A percentile compares a stretch with the other conserved stretches of the same genome.
Conservation (phyloP, 371 early-diverging fungal genomes). For the Chytridium lagenaria region DNA sequence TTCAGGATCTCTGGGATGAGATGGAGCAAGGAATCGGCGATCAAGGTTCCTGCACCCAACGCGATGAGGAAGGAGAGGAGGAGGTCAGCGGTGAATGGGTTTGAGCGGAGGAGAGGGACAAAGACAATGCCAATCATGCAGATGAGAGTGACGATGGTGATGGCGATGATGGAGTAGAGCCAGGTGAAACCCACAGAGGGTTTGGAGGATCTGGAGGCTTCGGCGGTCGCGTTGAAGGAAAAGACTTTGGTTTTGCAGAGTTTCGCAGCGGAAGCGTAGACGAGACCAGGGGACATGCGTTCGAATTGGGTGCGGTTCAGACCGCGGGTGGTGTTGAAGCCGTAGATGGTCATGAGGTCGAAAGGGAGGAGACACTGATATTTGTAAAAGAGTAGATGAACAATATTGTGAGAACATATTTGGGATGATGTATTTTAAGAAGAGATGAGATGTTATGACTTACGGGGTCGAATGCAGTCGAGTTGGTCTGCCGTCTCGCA, state of each 20-base stretch:
- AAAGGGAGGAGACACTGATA: slow-evolving; percentile 15
- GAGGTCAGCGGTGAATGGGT: neutral
- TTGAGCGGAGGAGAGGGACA: neutral
- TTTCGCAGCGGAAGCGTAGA: slow-evolving; percentile 14
- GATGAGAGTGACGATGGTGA: slow-evolving; percentile 12
- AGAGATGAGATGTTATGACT: neutral
- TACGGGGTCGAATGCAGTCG: slow-evolving; percentile 3
- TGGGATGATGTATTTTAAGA: too few relatives aligned
- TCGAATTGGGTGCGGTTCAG: slow-evolving; percentile 4
- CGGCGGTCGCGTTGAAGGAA: neutral
- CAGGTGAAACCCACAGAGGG: neutral
- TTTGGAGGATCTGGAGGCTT: neutral
- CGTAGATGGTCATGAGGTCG: slow-evolving; percentile 19
- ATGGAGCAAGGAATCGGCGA: neutral
- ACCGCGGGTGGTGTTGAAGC: neutral
- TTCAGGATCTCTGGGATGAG: slow-evolving; percentile 10
- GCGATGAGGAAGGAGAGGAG: neutral
- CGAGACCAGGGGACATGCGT: neutral
- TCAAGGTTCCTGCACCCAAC: slow-evolving; percentile 14
- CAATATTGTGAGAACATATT: too few relatives aligned
- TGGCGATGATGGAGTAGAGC: slow-evolving; percentile 2
- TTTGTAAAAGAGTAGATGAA: too few relatives aligned
- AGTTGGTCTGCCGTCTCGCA: too few relatives aligned
- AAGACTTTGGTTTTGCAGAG: slow-evolving; percentile 14
- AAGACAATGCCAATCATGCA: slow-evolving; percentile 14